Evolutionary conservation across 352 stramenopile genomes (phyloP).

Genomic region (Phytophthora sp.): DNA sequence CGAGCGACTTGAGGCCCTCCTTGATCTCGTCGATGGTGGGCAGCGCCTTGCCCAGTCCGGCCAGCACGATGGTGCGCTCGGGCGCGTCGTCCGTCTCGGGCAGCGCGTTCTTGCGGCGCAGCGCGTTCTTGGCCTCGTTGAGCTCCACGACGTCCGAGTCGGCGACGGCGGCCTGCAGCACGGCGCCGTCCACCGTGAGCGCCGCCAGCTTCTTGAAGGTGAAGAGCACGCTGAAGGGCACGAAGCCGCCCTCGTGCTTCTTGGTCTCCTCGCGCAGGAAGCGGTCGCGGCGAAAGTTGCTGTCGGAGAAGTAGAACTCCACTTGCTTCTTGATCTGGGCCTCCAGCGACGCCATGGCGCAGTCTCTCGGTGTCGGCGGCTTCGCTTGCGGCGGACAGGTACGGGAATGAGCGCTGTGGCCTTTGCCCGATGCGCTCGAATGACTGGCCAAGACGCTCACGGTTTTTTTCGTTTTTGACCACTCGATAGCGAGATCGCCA

Average conservation of each 20-base stretch:
- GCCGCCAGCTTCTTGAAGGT: constrained; percentile 93
- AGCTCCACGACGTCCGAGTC: constrained; percentile 83
- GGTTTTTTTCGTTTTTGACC: too few species aligned
- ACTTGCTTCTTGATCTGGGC: constrained; percentile 90
- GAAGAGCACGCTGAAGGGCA: constrained; percentile 88
- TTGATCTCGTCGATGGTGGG: constrained; percentile 87
- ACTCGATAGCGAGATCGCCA: too few species aligned
- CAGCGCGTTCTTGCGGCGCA: constrained; percentile 79
- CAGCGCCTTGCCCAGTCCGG: constrained; percentile 59
- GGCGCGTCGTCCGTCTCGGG: constrained; percentile 65
- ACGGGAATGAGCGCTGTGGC: constrained; percentile 19
- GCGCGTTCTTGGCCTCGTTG: constrained; percentile 73
- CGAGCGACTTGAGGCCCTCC: constrained; percentile 54
- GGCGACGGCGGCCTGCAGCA: constrained; percentile 72
- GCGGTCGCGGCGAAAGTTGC: constrained; percentile 92
- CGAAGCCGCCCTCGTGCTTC: constrained; percentile 82
- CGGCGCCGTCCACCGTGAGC: constrained; percentile 74
- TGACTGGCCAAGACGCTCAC: constrained; percentile 46
- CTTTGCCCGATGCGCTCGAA: constrained; percentile 8
- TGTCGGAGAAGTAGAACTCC: constrained; percentile 94
- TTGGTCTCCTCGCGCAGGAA: constrained; percentile 89
- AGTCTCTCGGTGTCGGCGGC: not conserved
- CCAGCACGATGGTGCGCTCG: constrained; percentile 75
- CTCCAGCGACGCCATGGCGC: constrained; percentile 62
- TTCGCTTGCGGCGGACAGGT: constrained; percentile 6